Evolutionary conservation across 2,329 filamentous ascomycete genomes (phyloP).

Genomic region (Paecilomyces sp.): DNA sequence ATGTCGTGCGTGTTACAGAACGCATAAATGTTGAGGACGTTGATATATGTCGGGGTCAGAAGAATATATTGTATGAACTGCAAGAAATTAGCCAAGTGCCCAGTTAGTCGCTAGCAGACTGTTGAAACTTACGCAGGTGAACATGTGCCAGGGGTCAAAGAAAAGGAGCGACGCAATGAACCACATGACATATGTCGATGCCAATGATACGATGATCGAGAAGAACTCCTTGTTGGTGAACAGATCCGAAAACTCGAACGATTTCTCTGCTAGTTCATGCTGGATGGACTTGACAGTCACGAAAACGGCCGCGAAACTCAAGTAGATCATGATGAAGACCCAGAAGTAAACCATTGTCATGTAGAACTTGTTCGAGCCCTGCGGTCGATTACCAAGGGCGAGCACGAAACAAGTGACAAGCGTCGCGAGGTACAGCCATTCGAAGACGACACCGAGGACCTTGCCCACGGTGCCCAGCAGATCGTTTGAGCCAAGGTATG

Average conservation of each 20-base stretch:
- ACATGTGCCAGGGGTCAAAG: constrained; percentile 99
- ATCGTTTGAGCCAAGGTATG: constrained; percentile 62
- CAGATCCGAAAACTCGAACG: constrained; percentile 64
- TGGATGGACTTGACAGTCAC: constrained; percentile 86
- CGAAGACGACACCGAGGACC: constrained; percentile 81
- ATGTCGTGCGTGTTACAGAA: constrained; percentile 99
- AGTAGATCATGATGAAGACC: constrained; percentile 89
- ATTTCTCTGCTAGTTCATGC: constrained; percentile 52
- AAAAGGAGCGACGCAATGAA: constrained; percentile 85
- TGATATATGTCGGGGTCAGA: constrained; percentile 92
- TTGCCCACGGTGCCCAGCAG: constrained; percentile 71
- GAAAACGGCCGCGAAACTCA: constrained; percentile 91
- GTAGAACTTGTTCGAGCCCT: constrained; percentile 89
- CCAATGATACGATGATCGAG: constrained; percentile 84
- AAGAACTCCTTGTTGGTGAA: constrained; percentile 88
- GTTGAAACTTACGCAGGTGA: constrained; percentile 56
- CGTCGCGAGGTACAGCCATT: constrained; percentile 90
- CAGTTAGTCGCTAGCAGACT: constrained; percentile 1
- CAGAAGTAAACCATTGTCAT: constrained; percentile 98
- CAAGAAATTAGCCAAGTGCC: constrained; percentile 4
- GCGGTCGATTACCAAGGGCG: constrained; percentile 86
- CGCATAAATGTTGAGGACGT: constrained; percentile 92
- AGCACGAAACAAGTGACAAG: constrained; percentile 93
- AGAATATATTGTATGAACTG: constrained; percentile 87
- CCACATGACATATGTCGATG: constrained; percentile 91